Base-by-base conservation (phyloP, 306 rosid genomes). In the Corylus americana region DNA sequence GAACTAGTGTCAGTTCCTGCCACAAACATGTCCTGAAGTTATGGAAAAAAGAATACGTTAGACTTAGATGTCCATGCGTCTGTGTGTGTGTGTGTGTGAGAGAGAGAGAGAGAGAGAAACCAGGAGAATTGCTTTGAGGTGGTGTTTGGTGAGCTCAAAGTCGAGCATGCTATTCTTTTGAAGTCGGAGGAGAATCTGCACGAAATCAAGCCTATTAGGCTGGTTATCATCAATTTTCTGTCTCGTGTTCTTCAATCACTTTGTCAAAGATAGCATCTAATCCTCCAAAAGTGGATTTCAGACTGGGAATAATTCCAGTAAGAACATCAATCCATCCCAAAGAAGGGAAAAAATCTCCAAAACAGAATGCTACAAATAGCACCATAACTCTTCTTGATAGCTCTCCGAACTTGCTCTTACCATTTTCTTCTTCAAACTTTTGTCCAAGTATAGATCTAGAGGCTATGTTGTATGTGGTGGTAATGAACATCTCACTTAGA, bases 21-120 rank as follows among this genome's bases (percentile, higher is more conserved):
- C 0, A 76, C 31, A 44, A 84, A 75, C 85, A 83, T 70, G 55
- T 86, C 85, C 84, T 83, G 66, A n/a, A 71, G 70, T 39, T 44
- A 3, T 8, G 10, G 37, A 66, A 66, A 63, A 22, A 22, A 22
- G 25, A 22, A 22, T 22, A 8, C 29, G 2, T 16, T 74, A 3
- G 35, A 3, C 8, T 0, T 2, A 5, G 1, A 8, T 55, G 1
- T 29, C 37, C 50, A 8, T 5, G 25, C 17, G 51, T 27, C 18
- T 44, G 73, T 44, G 50, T 76, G 20, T 29, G 3, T 57, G 49
- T 20, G 12, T 9, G 62, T 7, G 62, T n/a, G 22, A 6, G 11
- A 5, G 1, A n/a, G n/a, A 53, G 20, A 53, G 57, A 53, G n/a
- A 53, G n/a, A 72, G 45, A 16, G 37, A 57, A 14, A 57, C 89